Percentiles rank a stretch among this genome's conserved stretches.
phyloP scores from a whole-genome alignment of 2,329 filamentous ascomycete species.

The Cercospora beticola region DNA sequence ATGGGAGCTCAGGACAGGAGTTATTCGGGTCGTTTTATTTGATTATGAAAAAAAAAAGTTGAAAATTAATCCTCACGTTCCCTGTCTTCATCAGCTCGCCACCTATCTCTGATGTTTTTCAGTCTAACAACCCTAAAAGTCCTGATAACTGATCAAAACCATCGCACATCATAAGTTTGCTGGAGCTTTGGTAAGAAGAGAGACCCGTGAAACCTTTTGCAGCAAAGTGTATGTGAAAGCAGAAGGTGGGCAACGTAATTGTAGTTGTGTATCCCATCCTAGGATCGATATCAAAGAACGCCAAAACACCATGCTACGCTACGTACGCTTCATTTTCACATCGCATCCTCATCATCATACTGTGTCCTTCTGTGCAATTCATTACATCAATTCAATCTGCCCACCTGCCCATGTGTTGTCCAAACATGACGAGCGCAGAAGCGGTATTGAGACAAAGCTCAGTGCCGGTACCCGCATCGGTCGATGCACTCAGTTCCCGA shows the following conservation, averaged over 20 bases:
- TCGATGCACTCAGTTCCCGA: not conserved
- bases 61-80: not conserved
- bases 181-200: not conserved
- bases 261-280: not conserved
- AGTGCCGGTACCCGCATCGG: not conserved
- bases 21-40: not conserved
- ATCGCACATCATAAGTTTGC: not conserved
- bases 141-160: not conserved
- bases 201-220: not conserved
- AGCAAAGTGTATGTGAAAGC: not conserved
- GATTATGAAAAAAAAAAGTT: not conserved
- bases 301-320: slow-evolving; percentile 18
- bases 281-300: slow-evolving; percentile 1
- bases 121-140: too few relatives aligned
- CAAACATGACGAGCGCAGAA: not conserved
- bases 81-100: not conserved
- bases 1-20: not conserved
- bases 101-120: not conserved
- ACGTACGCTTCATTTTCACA: slow-evolving; percentile 13
- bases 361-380: not conserved
- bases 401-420: not conserved
- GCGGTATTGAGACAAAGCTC: not conserved
- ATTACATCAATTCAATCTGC: not conserved
- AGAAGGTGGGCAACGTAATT: not conserved
- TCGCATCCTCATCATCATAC: not conserved